Percentiles rank a stretch among this genome's conserved stretches.
Conservation (phyloP, 495 filamentous ascomycete genomes). For the Aspergillus bridgeri region DNA sequence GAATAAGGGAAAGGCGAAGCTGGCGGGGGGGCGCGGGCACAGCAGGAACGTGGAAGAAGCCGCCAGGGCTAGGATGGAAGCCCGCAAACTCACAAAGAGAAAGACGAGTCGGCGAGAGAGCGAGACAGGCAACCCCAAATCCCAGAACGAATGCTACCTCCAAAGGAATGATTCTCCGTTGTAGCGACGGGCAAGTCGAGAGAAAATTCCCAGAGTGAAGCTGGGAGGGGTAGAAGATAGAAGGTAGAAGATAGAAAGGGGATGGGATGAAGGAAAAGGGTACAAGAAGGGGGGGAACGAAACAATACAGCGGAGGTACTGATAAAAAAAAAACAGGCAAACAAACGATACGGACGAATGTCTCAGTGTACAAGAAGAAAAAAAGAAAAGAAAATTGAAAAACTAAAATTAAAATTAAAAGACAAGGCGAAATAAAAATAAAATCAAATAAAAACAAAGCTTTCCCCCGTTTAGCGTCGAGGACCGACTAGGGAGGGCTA, state of each 20-base stretch:
- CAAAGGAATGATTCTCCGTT: background rate
- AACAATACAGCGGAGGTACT: too few relatives aligned
- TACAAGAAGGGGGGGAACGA: background rate
- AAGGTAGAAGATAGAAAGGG: constrained; percentile 9
- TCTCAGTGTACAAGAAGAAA: background rate
- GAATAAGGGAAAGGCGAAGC: constrained; percentile 5
- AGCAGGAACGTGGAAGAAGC: constrained; percentile 32
- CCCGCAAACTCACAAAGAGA: constrained; percentile 13
- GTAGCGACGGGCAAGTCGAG: background rate
- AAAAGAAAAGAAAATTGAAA: background rate
- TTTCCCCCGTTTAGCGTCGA: background rate
- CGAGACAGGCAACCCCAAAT: background rate
- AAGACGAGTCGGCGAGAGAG: constrained; percentile 4
- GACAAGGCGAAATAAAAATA: background rate
- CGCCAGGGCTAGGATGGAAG: constrained; percentile 33
- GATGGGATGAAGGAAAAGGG: constrained; percentile 10
- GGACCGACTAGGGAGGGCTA: background rate
- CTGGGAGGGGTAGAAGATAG: constrained; percentile 7
- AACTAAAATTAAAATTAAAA: background rate
- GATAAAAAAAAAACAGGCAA: constrained; percentile 1
- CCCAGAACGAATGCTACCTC: background rate
- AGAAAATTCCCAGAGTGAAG: background rate
- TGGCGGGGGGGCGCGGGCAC: constrained; percentile 17
- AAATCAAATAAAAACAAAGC: background rate
- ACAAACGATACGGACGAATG: background rate